A percentile compares a stretch with the other conserved stretches of the same genome.
These are phyloP conservation scores for Cornus suecica DNA, from an alignment of 148 eudicot species.

Conservation along the genomic window DNA sequence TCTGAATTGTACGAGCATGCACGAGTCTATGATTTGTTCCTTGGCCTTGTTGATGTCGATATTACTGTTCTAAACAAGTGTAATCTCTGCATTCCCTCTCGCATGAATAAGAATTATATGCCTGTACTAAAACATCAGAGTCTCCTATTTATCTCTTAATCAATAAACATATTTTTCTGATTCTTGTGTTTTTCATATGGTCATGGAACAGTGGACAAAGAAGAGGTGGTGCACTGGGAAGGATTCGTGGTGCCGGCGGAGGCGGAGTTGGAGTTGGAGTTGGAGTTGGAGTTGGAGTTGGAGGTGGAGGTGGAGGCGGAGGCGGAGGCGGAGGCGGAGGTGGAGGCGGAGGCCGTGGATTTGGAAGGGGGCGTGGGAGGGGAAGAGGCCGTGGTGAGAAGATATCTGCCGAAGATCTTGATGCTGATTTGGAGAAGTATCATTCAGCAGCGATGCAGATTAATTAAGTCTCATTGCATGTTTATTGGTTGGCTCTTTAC, in stretches of 20 bases:
- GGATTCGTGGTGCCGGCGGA: slow-evolving; percentile 48
- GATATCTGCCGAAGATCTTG: slow-evolving; percentile 81
- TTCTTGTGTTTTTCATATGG: background rate
- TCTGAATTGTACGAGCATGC: background rate
- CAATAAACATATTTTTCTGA: background rate
- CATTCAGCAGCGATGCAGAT: slow-evolving; percentile 69
- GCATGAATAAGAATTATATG: background rate
- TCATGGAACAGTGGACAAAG: slow-evolving; percentile 50
- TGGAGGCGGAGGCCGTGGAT: slow-evolving; percentile 45
- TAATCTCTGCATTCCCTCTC: background rate
- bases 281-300: background rate
- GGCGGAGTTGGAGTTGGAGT: background rate
- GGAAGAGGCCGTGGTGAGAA: slow-evolving; percentile 69
- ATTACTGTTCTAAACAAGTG: background rate
- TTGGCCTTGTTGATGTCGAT: background rate
- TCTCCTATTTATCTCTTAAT: background rate
- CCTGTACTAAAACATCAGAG: background rate
- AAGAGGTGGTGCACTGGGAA: slow-evolving; percentile 54
- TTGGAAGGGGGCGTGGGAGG: slow-evolving; percentile 58
- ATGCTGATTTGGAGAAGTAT: slow-evolving; percentile 92
- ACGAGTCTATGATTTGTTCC: background rate
- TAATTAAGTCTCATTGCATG: slow-evolving; percentile 18
- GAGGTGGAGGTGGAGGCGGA: background rate
- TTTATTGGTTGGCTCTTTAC: slow-evolving; percentile 18
- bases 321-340: background rate